These are phyloP conservation scores for Debaryomyces coudertii DNA, from an alignment of 1,139 yeast genomes.

Conservation along the genomic window DNA sequence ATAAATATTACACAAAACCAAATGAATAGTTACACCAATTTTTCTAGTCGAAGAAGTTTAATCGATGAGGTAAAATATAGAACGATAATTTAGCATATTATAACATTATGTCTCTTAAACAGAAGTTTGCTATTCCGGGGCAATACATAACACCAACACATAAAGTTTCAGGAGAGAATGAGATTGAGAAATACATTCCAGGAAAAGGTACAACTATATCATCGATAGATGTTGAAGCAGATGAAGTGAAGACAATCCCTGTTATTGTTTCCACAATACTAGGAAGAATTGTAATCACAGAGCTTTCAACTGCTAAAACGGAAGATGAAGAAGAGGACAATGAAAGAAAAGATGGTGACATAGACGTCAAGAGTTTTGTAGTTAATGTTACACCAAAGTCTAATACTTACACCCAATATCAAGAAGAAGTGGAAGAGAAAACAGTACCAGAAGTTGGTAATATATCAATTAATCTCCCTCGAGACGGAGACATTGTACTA, in stretches of 20 bases:
- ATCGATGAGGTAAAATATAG: background rate
- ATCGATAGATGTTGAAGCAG: slow-evolving; percentile 29
- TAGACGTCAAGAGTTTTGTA: slow-evolving; percentile 22
- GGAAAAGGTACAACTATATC: slow-evolving; percentile 46
- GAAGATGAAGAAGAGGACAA: slow-evolving; percentile 22
- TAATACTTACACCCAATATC: slow-evolving; percentile 37
- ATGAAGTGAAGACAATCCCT: slow-evolving; percentile 31
- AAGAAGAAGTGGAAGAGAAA: slow-evolving; percentile 22
- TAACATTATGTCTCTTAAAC: slow-evolving; percentile 4
- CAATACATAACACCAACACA: slow-evolving; percentile 53
- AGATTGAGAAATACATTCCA: slow-evolving; percentile 30
- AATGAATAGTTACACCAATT: background rate
- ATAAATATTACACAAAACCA: slow-evolving; percentile 6
- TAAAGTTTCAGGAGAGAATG: slow-evolving; percentile 27
- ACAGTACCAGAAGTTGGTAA: background rate
- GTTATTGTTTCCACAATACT: slow-evolving; percentile 70
- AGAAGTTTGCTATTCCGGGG: slow-evolving; percentile 69
- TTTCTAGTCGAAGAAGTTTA: background rate
- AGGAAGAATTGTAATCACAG: slow-evolving; percentile 54
- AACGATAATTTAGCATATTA: background rate
- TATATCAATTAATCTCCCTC: slow-evolving; percentile 64
- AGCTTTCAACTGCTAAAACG: slow-evolving; percentile 18
- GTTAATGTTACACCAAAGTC: slow-evolving; percentile 37
- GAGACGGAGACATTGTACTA: slow-evolving; percentile 82
- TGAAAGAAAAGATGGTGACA: slow-evolving; percentile 14